Percentiles rank a stretch among this genome's conserved stretches.
Evolutionary conservation across 352 stramenopile species (phyloP).

Genomic region (Pythium aphanidermatum): DNA sequence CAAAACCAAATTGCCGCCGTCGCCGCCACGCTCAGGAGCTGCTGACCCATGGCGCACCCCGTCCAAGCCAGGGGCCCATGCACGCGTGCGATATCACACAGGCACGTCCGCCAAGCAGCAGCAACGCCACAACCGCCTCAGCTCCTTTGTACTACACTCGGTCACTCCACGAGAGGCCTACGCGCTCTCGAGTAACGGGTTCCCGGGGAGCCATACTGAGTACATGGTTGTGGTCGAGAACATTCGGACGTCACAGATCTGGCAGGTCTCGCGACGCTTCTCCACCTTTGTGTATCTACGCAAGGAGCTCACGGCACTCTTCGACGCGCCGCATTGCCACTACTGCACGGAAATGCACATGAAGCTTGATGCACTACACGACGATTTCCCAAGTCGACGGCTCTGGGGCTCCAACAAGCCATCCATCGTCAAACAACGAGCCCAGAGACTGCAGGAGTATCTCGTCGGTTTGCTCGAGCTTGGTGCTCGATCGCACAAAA

Average conservation of each 20-base stretch:
- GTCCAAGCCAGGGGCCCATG: background rate
- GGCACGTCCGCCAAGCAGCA: conserved; percentile 14
- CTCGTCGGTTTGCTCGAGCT: conserved; percentile 48
- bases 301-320: conserved; percentile 43
- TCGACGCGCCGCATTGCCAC: conserved; percentile 49
- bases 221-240: conserved; percentile 64
- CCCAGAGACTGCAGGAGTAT: conserved; percentile 50
- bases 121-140: conserved; percentile 35
- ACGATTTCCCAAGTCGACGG: conserved; percentile 46
- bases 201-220: conserved; percentile 44
- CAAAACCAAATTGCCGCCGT: too few relatives aligned
- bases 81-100: conserved; percentile 4
- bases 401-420: conserved; percentile 52
- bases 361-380: conserved; percentile 35
- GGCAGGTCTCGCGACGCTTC: conserved; percentile 63
- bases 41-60: background rate
- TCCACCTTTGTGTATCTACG: conserved; percentile 59
- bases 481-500: conserved; percentile 39
- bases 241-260: conserved; percentile 39
- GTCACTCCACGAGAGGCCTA: conserved; percentile 50
- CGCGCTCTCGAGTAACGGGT: conserved; percentile 30
- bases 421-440: conserved; percentile 33
- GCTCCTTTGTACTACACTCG: conserved; percentile 53
- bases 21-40: background rate
- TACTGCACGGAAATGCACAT: conserved; percentile 48